Evolutionary conservation across 257 asterid species (phyloP), one percentile per base, ranked within the genome.

Genomic region (Jacaranda mimosifolia): DNA sequence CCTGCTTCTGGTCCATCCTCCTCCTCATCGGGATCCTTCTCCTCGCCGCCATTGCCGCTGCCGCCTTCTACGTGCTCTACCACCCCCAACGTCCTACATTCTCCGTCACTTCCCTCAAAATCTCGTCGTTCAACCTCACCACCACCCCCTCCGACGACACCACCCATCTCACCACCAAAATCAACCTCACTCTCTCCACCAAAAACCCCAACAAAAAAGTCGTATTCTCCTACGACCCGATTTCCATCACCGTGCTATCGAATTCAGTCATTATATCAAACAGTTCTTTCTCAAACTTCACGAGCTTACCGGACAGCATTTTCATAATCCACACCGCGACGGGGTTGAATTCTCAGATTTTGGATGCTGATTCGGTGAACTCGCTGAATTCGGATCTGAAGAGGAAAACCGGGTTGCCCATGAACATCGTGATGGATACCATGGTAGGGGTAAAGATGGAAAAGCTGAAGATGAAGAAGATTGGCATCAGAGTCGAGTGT

Each of bases 401-500:
- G 80, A 82, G 76, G 84, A 87, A 57, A 75, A 81, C 13, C 14
- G 97, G 95, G 5, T 14, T 91, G 53, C 94, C 98, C 13, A 17
- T 94, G 74, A 68, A 62, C 58, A 80, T 94, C 5, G 89, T 88
- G 68, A 58, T 87, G 89, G 99, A 94, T 40, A 94, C 98, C 0
- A 87, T 73, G 68, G 85, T 91, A 17, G 89, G 82, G 58, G 92
- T 91, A 66, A 83, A 88, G 32, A 67, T 91, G 88, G 97, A 91
- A 49, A 91, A 90, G 81, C 26, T 87, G 77, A 91, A 86, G 77
- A 80, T 89, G 83, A 92, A 77, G 75, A 92, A 86, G 73, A 73
- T 94, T 17, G 95, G 97, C 85, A 91, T 94, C 83, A 86, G 91
- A 75, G 86, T 94, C 4, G 89, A 78, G 4, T 92, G 98, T 62